A percentile compares a stretch with the other conserved stretches of the same genome.
phyloP scores from a whole-genome alignment of 2,329 filamentous ascomycete species.

The Xylariaceae sp. region DNA sequence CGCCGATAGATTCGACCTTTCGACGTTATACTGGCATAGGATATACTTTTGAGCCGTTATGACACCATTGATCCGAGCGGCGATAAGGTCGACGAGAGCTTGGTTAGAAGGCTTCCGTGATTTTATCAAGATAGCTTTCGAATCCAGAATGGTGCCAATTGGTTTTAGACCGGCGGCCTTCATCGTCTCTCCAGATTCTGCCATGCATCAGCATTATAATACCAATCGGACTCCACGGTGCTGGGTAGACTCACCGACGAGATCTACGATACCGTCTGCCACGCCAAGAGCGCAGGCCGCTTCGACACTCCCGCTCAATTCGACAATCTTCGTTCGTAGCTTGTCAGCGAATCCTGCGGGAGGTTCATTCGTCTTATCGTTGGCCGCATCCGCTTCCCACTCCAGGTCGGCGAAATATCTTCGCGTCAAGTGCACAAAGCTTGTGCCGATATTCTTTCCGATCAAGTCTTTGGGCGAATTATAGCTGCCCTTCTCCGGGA shows the following conservation, averaged over 20 bases:
- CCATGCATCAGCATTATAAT: not conserved
- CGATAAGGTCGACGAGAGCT: slow-evolving; percentile 80
- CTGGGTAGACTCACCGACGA: slow-evolving; percentile 72
- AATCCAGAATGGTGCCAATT: slow-evolving; percentile 90
- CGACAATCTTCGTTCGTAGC: slow-evolving; percentile 85
- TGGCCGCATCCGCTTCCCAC: slow-evolving; percentile 48
- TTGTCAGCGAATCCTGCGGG: slow-evolving; percentile 47
- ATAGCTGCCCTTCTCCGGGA: slow-evolving; percentile 81
- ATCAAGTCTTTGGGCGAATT: slow-evolving; percentile 74
- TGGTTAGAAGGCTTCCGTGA: slow-evolving; percentile 81
- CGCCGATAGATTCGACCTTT: slow-evolving; percentile 65
- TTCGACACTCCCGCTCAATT: slow-evolving; percentile 94
- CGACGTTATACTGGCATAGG: slow-evolving; percentile 94
- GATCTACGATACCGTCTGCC: slow-evolving; percentile 94
- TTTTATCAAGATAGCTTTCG: slow-evolving; percentile 88
- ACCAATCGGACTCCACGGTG: not conserved
- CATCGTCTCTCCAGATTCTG: slow-evolving; percentile 98
- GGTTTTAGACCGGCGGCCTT: slow-evolving; percentile 90
- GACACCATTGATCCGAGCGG: slow-evolving; percentile 85
- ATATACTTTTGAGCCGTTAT: slow-evolving; percentile 95
- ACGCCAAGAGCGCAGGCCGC: slow-evolving; percentile 94
- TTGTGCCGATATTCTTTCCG: slow-evolving; percentile 92
- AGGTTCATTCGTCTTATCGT: slow-evolving; percentile 38
- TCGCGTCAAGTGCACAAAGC: slow-evolving; percentile 83
- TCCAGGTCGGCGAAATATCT: slow-evolving; percentile 86